Evolutionary conservation across 495 filamentous ascomycete genomes (phyloP), one percentile per base, ranked within the genome.

Genomic region (Penicillium coffeae): DNA sequence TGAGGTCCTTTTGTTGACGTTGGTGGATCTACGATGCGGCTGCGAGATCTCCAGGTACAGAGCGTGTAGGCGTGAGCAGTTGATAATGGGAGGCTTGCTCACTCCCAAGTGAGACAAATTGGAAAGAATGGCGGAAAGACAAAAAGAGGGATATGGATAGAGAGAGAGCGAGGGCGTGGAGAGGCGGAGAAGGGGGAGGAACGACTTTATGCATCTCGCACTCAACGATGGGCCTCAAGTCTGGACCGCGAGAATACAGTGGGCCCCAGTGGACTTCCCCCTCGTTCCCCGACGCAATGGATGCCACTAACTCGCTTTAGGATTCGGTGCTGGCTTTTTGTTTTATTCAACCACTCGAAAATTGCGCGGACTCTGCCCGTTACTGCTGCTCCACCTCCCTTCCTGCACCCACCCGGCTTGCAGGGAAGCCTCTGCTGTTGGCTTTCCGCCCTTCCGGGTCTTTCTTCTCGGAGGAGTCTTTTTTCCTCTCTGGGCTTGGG

Each of bases 381-480:
- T 51, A 45, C 34, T 32, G 27, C 22, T 36, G 40, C 47, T 58
- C 51, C 54, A 60, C 42, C 25, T n/a, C n/a, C n/a, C n/a, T n/a
- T 15, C 49, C 45, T 56, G 59, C 52, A 62, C 47, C 42, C 52
- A 59, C 37, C 58, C 55, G 52, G 43, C 44, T 27, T 20, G 22
- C 12, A 35, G 32, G 46, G 45, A 46, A 53, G 42, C 47, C 46
- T 47, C 55, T 56, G 50, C 55, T 52, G 59, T 59, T 62, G 59
- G 52, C 30, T 45, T 56, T 52, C 57, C 57, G 42, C 35, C 25
- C 42, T 51, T 53, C 38, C 50, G 47, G 47, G 32, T 45, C 40
- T 36, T 30, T 30, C 25, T 10, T 30, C 25, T 30, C 10, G 25
- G 25, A 30, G 25, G 25, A 10, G 25, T 4, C 25, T 30, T 30